Evolutionary conservation across 1,284 basidiomycete genomes (phyloP).

Genomic region (Phellopilus nigrolimitatus): DNA sequence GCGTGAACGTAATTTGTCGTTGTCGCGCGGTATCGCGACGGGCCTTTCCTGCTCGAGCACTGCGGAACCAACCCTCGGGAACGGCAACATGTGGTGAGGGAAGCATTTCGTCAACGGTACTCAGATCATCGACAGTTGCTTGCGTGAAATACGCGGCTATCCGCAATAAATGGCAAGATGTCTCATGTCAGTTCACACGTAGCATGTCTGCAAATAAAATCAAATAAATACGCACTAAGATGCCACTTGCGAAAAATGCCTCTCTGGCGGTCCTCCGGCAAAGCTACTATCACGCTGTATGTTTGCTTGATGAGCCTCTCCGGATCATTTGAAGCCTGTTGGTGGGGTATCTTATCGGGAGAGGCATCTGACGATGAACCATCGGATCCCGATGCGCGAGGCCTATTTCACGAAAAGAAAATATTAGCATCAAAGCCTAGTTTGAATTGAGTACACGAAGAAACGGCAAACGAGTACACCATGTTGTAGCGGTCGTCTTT

Average conservation of each 20-base stretch:
- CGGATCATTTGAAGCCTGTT: conserved; percentile 35
- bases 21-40: conserved; percentile 33
- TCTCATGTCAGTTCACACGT: too few relatives aligned
- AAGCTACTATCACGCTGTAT: conserved; percentile 72
- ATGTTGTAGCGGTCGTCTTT: too few relatives aligned
- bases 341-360: conserved; percentile 29
- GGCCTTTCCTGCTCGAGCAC: conserved; percentile 62
- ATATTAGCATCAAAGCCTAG: conserved; percentile 9
- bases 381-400: conserved; percentile 24
- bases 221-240: conserved; percentile 51
- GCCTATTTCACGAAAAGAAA: conserved; percentile 7
- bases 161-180: conserved; percentile 21
- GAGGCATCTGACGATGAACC: conserved; percentile 31
- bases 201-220: too few relatives aligned
- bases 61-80: conserved; percentile 71
- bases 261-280: conserved; percentile 59
- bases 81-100: conserved; percentile 58
- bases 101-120: conserved; percentile 60
- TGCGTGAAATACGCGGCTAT: conserved; percentile 79
- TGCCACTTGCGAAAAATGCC: conserved; percentile 74
- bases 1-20: conserved; percentile 7
- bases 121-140: conserved; percentile 59
- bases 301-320: conserved; percentile 75
- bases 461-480: too few relatives aligned
- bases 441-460: too few relatives aligned